Base-by-base conservation (phyloP, 2,329 filamentous ascomycete species). In the Cadophora malorum region DNA sequence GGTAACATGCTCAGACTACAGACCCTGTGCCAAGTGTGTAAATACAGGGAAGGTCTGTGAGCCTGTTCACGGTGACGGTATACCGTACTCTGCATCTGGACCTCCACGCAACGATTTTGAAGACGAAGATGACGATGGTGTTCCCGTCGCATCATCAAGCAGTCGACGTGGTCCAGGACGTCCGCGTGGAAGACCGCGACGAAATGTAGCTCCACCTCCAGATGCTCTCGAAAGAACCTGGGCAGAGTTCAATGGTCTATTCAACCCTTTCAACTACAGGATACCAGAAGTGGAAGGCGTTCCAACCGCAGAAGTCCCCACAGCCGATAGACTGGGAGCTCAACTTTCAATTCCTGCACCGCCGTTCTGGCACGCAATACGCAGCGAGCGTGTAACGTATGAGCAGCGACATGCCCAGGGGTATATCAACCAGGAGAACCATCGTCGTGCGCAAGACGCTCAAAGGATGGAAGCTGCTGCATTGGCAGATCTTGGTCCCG, bases 1-100 rank as follows among this genome's bases (percentile, higher is more conserved):
- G 9, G 14, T 38, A 25, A 33, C 47, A 14, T 63, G 60, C n/a
- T 10, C n/a, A 21, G 41, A 19, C 4, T 41, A 28, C 14, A 52
- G 60, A 25, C 60, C 60, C 1, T 63, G 60, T 50, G 31, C 52
- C n/a, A 28, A 28, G 12, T 63, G 60, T 25, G 4, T 35, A 1
- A 35, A 21, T 3, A 23, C 47, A 4, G 49, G 49, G 8, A 35
- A 10, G 16, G 8, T 6, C 28, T 53, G 60, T 35, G 19, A 52
- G 31, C 45, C 45, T 4, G 12, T 25, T 10, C 8, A n/a, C 12
- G 33, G 52, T n/a, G 41, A 61, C 16, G 16, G 12, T 10, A 10
- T 47, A 7, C 58, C 58, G 10, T 49, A 31, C 28, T 7, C 23
- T 47, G 21, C n/a, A 9, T 1, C 21, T 31, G 14, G 25, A 8